Base-by-base conservation (phyloP, 306 rosid species). In the Senna siamea region DNA sequence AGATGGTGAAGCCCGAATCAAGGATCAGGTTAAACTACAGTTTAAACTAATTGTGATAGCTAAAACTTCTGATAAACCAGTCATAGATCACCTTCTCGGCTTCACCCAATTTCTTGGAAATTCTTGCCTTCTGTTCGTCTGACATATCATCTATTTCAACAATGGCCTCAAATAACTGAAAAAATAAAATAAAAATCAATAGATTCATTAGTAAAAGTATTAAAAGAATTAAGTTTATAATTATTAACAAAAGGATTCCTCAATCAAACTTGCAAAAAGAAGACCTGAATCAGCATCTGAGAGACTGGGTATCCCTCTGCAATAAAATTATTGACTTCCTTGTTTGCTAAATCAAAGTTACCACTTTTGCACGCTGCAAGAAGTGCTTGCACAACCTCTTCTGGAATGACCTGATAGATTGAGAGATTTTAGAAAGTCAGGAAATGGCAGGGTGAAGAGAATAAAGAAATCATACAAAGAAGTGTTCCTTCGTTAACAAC, bases 251-350 rank as follows among this genome's bases (percentile, higher is more conserved):
- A 55, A 74, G n/a, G 53, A 32, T 4, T 26, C 28, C 62, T 5
- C 17, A 71, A 34, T n/a, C 38, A 34, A 66, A 62, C 34, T 62
- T 66, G 75, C 26, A 34, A 76, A 64, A 72, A 26, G 22, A 26
- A 78, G 40, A 89, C 95, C 93, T 88, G 97, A 23, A 82, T 85
- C 60, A 94, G 86, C 85, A 94, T 85, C 79, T 92, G 99, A 70
- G 96, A 83, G 79, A 82, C 97, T 1, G 99, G 97, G 79, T 94
- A 94, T 72, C 99, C 99, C 66, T 94, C 99, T 38, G 96, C 99
- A 64, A 92, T 86, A 63, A 86, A 86, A 83, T 87, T 82, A 75
- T 87, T 85, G 79, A 90, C 99, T 84, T 89, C 93, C 86, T 92
- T 90, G 84, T 94, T 92, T 40, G 97, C 95, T 52, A 76, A 77